phyloP scores from a whole-genome alignment of 2,329 filamentous ascomycete genomes.

The Fusarium nanum region DNA sequence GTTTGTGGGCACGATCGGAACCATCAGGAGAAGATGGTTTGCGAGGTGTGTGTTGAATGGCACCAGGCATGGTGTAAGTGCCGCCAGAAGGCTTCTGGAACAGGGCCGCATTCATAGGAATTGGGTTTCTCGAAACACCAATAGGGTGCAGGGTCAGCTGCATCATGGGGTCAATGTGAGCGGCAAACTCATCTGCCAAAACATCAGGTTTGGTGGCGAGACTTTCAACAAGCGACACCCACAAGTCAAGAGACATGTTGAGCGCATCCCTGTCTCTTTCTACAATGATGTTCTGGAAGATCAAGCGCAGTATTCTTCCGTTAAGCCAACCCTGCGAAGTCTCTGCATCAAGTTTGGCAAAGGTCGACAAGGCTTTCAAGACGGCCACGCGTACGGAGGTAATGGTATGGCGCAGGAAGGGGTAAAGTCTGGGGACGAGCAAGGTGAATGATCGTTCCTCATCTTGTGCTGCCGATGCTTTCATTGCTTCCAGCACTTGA shows the following conservation, averaged over 20 bases:
- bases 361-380: constrained; percentile 90
- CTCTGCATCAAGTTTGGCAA: constrained; percentile 85
- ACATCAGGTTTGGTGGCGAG: constrained; percentile 72
- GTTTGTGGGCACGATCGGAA: constrained; percentile 75
- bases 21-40: constrained; percentile 65
- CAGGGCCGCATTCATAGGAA: constrained; percentile 89
- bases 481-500: constrained; percentile 93
- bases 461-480: constrained; percentile 83
- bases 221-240: constrained; percentile 79
- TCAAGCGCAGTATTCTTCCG: constrained; percentile 85
- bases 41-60: constrained; percentile 56
- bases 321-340: constrained; percentile 91
- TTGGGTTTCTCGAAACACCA: constrained; percentile 88
- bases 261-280: constrained; percentile 89
- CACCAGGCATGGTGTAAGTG: constrained; percentile 72
- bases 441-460: constrained; percentile 90
- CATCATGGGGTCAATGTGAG: constrained; percentile 84
- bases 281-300: constrained; percentile 95
- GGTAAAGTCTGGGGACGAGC: constrained; percentile 92
- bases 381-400: constrained; percentile 95
- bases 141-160: constrained; percentile 89
- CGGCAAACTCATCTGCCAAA: constrained; percentile 78
- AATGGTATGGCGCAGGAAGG: constrained; percentile 96
- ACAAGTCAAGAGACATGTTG: constrained; percentile 85
- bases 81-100: constrained; percentile 95